Evolutionary conservation across 1,284 basidiomycete genomes (phyloP).

Genomic region (Fomitopsis betulina): DNA sequence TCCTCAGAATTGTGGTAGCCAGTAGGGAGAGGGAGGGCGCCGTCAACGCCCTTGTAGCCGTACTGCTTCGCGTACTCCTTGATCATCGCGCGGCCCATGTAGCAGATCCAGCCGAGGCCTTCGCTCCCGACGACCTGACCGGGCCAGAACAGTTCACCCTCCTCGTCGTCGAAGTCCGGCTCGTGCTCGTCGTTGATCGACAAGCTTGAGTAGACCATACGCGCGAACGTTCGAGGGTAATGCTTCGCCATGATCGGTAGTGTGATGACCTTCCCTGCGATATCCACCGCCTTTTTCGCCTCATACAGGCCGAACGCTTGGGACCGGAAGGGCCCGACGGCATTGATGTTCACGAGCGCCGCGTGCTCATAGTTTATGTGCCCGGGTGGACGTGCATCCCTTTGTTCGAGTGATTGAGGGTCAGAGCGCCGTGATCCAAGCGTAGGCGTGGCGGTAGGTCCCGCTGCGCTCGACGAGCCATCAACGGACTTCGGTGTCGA

Average conservation of each 20-base stretch:
- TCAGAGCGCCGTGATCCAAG: background rate
- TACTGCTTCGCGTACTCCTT: conserved; percentile 69
- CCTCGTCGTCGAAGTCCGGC: conserved; percentile 75
- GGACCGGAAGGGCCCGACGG: conserved; percentile 42
- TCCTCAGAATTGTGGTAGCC: conserved; percentile 2
- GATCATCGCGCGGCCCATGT: conserved; percentile 78
- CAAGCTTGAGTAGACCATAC: conserved; percentile 62
- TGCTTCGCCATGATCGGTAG: conserved; percentile 59
- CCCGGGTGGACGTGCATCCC: conserved; percentile 1
- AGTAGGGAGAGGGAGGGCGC: conserved; percentile 59
- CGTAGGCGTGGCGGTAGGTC: conserved; percentile 3
- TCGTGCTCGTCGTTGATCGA: conserved; percentile 63
- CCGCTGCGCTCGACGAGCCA: conserved; percentile 15
- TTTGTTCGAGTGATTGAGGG: background rate
- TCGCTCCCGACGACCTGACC: conserved; percentile 63
- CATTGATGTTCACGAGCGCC: conserved; percentile 21
- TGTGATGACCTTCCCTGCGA: conserved; percentile 51
- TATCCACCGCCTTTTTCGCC: conserved; percentile 42
- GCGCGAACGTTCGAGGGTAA: conserved; percentile 69
- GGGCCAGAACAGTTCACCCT: conserved; percentile 78
- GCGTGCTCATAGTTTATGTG: conserved; percentile 12
- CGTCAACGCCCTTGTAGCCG: conserved; percentile 64
- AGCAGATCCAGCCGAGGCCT: conserved; percentile 74
- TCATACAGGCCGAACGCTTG: conserved; percentile 40
- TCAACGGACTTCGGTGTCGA: conserved; percentile 57